A percentile compares a stretch with the other conserved stretches of the same genome.
These are phyloP conservation scores for Roridomyces roridus DNA, from an alignment of 768 basidiomycete species.

Conservation along the genomic window DNA sequence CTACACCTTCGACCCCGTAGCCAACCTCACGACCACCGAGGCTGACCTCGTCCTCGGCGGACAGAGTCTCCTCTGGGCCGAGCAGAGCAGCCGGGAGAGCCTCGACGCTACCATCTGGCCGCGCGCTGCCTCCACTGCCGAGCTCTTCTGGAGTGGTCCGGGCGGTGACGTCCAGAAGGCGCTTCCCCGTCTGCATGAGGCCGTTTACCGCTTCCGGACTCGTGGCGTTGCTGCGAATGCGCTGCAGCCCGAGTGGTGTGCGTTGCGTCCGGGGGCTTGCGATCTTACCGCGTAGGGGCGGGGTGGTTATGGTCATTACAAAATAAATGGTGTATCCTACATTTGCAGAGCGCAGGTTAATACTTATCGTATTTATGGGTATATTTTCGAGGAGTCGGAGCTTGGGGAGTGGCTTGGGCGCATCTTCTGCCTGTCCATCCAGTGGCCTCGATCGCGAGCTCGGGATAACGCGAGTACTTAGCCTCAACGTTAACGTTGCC, in stretches of 20 bases:
- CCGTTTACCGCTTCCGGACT: slow-evolving; percentile 53
- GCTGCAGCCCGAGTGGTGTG: slow-evolving; percentile 66
- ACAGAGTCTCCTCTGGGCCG: slow-evolving; percentile 56
- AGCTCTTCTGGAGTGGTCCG: slow-evolving; percentile 61
- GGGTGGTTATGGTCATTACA: too few relatives aligned
- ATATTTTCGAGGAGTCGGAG: too few relatives aligned
- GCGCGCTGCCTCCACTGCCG: slow-evolving; percentile 55
- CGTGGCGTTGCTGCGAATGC: slow-evolving; percentile 53
- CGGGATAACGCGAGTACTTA: too few relatives aligned
- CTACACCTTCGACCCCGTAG: slow-evolving; percentile 57
- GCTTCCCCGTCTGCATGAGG: slow-evolving; percentile 54
- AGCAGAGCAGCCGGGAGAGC: slow-evolving; percentile 53
- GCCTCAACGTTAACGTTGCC: too few relatives aligned
- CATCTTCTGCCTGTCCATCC: too few relatives aligned
- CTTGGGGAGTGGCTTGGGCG: too few relatives aligned
- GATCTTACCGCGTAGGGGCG: slow-evolving; percentile 36
- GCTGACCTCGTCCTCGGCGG: slow-evolving; percentile 31
- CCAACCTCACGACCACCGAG: slow-evolving; percentile 41
- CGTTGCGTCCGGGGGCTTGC: slow-evolving; percentile 52
- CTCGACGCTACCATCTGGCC: slow-evolving; percentile 59
- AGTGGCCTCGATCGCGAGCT: too few relatives aligned
- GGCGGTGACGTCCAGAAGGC: slow-evolving; percentile 22
- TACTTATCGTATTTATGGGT: too few relatives aligned
- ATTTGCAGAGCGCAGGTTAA: too few relatives aligned
- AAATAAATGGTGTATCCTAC: too few relatives aligned